Evolutionary conservation across 2,329 filamentous ascomycete genomes (phyloP), one percentile per base, ranked within the genome.

Genomic region (Aureobasidium sp.): DNA sequence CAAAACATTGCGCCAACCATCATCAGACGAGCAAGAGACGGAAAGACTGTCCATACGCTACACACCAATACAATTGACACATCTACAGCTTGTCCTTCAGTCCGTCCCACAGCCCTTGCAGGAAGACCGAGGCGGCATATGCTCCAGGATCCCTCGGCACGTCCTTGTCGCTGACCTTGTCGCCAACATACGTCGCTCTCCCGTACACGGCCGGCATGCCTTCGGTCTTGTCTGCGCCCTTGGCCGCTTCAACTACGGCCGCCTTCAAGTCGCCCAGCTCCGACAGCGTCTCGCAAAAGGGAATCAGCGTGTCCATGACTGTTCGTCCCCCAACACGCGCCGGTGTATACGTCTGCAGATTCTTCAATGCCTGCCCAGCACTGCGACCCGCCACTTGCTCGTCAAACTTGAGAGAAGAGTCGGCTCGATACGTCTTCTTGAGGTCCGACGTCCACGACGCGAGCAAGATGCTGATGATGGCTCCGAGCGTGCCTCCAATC

Each of bases 361-460:
- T 78, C 57, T 74, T 70, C 19, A 80, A 65, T 9, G 76, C 78
- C 66, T 27, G 67, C 11, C n/a, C 71, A 6, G 78, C 69, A 15
- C 70, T 70, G 37, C 65, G 48, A 9, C 70, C 40, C 62, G 68
- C 66, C 15, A 64, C 67, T 35, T 66, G 64, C 17, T 65, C 64
- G 57, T 68, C 64, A 27, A 71, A 62, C n/a, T 58, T 19, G 45
- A 70, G 69, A 3, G 60, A 49, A n/a, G 53, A 48, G 27, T 66
- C 63, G 0, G 71, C 66, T 2, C 72, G 74, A 4, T 68, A 67
- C n/a, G 68, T 64, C 17, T 68, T 64, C 31, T 70, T 67, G 5
- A 79, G 68, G 1, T 73, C 72, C 47, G 76, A 75, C 0, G 76
- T 76, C 65, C 71, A 67, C 62, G 70, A 52, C 65, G 76, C 72